Evolutionary conservation across 768 basidiomycete species (phyloP), one percentile per base, ranked within the genome.

Genomic region (Crepidotus variabilis): DNA sequence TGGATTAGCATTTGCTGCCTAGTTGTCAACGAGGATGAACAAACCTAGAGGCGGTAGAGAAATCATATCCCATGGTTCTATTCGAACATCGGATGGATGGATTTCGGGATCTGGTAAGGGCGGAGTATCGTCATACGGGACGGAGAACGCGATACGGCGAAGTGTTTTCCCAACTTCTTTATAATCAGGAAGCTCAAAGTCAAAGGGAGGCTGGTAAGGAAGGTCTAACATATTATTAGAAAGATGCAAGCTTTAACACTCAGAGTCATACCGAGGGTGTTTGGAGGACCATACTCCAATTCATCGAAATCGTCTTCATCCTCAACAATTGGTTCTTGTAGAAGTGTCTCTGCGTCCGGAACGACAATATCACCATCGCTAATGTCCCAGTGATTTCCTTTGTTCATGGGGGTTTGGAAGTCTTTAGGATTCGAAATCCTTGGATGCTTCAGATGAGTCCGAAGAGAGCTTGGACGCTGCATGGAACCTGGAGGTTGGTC

Each of bases 341-440:
- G 24, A 6, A 50, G 11, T 8, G 61, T 48, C 54, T 69, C 61
- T 2, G 61, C 61, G 43, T 72, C 73, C 14, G 67, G 43, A 3
- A 63, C 50, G 1, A 65, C 68, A 13, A 78, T 70, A 52, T 71
- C 72, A 0, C 67, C 65, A 22, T 90, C 88, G 61, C 82, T 85
- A 33, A 89, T 79, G 61, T 93, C 89, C 90, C 90, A 93, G 55
- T 87, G 82, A 59, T 84, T 77, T 2, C 87, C 88, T 9, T 71
- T 74, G 18, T 83, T 84, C 36, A 78, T 60, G 1, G 91, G 91
- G 0, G 91, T 92, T 63, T 87, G 78, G 60, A 88, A 87, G 14
- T 57, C 72, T 20, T 51, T 54, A 16, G 13, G 50, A 6, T 7
- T 32, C 11, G 22, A 75, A 74, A 56, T 75, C 82, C 35, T 78